Evolutionary conservation across 1,284 basidiomycete species (phyloP).

Genomic region (Microbotryum lychnidis-dioicae): DNA sequence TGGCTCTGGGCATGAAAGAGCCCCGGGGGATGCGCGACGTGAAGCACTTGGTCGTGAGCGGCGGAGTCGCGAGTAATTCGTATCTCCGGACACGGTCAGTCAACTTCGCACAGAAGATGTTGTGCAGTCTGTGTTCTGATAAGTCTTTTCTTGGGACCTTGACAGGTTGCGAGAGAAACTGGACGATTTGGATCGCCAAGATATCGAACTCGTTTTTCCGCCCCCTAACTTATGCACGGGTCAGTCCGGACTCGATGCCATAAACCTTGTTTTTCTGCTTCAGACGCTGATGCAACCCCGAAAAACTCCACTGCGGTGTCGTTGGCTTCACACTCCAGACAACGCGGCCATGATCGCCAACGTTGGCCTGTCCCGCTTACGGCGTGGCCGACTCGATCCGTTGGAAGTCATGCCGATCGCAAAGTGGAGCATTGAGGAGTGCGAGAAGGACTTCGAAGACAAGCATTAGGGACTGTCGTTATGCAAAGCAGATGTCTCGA

Average conservation of each 20-base stretch:
- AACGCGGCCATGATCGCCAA: conserved; percentile 94
- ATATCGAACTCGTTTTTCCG: conserved; percentile 51
- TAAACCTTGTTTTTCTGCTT: background rate
- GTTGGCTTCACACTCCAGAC: conserved; percentile 48
- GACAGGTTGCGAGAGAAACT: conserved; percentile 47
- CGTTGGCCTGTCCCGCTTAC: conserved; percentile 72
- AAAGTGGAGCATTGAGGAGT: conserved; percentile 65
- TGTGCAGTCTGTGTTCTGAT: background rate
- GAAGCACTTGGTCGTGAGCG: conserved; percentile 60
- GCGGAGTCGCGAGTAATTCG: conserved; percentile 80
- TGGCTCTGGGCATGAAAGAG: conserved; percentile 50
- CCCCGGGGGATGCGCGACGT: conserved; percentile 44
- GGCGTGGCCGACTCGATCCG: conserved; percentile 49
- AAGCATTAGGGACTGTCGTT: too few relatives aligned
- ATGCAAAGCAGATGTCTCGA: background rate
- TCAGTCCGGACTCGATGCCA: conserved; percentile 36
- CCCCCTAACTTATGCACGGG: conserved; percentile 74
- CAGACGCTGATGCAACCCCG: background rate
- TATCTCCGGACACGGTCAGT: conserved; percentile 57
- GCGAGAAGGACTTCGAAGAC: conserved; percentile 22
- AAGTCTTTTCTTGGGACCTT: background rate
- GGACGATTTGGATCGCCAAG: conserved; percentile 37
- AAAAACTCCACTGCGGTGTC: background rate
- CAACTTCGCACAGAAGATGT: background rate
- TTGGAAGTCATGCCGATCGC: conserved; percentile 45